Evolutionary conservation across 441 rosid genomes (phyloP).

Genomic region (Syzygium syzygioides): DNA sequence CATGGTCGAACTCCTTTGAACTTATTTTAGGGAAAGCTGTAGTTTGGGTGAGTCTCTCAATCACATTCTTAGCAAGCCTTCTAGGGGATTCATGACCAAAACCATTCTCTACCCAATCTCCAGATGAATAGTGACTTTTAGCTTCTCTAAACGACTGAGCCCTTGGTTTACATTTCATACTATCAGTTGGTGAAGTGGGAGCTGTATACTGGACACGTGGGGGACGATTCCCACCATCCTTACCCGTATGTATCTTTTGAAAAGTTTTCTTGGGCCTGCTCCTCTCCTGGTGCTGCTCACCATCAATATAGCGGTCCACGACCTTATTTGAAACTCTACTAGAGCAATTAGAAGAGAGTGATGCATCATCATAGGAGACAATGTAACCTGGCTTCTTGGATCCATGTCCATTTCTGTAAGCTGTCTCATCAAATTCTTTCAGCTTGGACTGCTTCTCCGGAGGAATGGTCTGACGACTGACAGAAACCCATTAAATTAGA

Average conservation of each 20-base stretch:
- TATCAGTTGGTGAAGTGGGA: constrained; percentile 57
- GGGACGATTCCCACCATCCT: constrained; percentile 51
- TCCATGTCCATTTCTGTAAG: constrained; percentile 22
- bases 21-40: constrained; percentile 39
- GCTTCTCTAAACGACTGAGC: constrained; percentile 73
- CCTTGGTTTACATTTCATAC: constrained; percentile 34
- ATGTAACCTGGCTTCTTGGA: constrained; percentile 30
- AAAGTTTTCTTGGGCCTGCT: constrained; percentile 39
- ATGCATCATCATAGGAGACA: constrained; percentile 40
- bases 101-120: constrained; percentile 56
- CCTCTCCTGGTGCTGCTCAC: constrained; percentile 70
- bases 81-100: constrained; percentile 72
- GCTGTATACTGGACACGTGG: constrained; percentile 63
- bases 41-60: constrained; percentile 73
- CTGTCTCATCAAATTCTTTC: constrained; percentile 38
- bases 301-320: constrained; percentile 90
- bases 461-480: constrained; percentile 30
- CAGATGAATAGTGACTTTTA: constrained; percentile 47
- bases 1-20: constrained; percentile 32
- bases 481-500: constrained; percentile 10
- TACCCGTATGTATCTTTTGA: constrained; percentile 35
- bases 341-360: constrained; percentile 64
- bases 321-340: constrained; percentile 74
- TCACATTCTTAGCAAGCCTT: constrained; percentile 77
- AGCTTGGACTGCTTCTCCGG: constrained; percentile 47